A percentile compares a stretch with the other conserved stretches of the same genome.
phyloP scores from a whole-genome alignment of 2,329 filamentous ascomycete genomes.

The Xenoacremonium recifei region DNA sequence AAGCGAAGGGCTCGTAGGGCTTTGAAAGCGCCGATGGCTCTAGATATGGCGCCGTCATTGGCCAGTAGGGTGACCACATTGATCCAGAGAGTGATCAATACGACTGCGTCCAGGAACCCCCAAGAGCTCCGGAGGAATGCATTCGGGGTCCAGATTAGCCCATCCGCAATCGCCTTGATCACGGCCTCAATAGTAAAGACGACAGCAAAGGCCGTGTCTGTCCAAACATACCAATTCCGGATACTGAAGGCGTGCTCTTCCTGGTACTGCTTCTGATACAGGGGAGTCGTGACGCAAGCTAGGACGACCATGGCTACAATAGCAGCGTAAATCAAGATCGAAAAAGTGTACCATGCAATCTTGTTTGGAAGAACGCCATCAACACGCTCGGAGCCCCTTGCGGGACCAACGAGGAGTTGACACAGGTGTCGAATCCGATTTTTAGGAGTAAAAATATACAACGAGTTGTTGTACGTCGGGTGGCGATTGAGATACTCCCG shows the following conservation, averaged over 20 bases:
- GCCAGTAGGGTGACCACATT: constrained; percentile 83
- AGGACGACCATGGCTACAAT: constrained; percentile 98
- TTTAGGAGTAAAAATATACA: constrained; percentile 79
- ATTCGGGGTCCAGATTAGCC: constrained; percentile 94
- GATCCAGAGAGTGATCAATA: constrained; percentile 91
- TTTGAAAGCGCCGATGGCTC: constrained; percentile 95
- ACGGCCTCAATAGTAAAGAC: constrained; percentile 83
- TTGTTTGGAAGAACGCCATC: constrained; percentile 89
- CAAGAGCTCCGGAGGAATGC: constrained; percentile 95
- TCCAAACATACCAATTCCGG: constrained; percentile 92
- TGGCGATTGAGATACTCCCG: constrained; percentile 85
- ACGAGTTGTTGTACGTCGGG: constrained; percentile 86
- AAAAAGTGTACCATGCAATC: constrained; percentile 88
- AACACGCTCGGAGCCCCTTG: constrained; percentile 80
- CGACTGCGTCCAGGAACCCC: constrained; percentile 92
- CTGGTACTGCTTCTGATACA: constrained; percentile 91
- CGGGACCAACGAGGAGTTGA: constrained; percentile 87
- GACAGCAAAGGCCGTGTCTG: constrained; percentile 83
- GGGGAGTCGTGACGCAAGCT: constrained; percentile 88
- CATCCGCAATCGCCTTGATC: constrained; percentile 94
- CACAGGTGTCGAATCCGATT: constrained; percentile 80
- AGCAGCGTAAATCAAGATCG: constrained; percentile 86
- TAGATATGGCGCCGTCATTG: constrained; percentile 79
- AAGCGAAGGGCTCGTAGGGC: constrained; percentile 86
- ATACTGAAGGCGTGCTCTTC: constrained; percentile 55